Base-by-base conservation (phyloP, 768 basidiomycete species). In the Russula lepida region DNA sequence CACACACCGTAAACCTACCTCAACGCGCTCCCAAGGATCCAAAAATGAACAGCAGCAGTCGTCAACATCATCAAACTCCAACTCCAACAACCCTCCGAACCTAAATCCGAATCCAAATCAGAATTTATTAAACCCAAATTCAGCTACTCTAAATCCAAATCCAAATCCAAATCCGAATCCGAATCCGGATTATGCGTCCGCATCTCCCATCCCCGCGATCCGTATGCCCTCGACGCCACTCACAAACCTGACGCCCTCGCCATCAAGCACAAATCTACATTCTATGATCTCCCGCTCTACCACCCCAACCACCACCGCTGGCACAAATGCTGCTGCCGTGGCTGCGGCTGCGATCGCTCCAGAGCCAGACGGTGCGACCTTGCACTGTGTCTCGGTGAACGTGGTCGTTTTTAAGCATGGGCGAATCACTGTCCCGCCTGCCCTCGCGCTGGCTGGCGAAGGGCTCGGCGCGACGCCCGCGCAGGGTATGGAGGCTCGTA, bases 351-450 rank as follows among this genome's bases (percentile, higher is more conserved):
- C 51, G 43, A 15, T 56, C 19, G 68, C 68, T 28, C 71, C 73
- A 19, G 81, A 82, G 66, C 72, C 74, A 0, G 85, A 86, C 63
- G 85, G 83, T 46, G 79, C 79, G 1, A 73, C 74, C 33, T 70
- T 87, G 6, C 81, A 90, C 70, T 86, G 86, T 61, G 69, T 89
- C 62, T 76, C 79, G 52, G 73, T 91, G 58, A 83, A 83, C 28
- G 82, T 81, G 56, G 59, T 81, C 25, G 88, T 85, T 68, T 88
- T 83, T 78, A 91, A 90, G 70, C 68, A 78, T 25, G 84, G 83
- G 0, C 79, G 88, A 1, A 84, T 90, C 62, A 89, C 86, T 21
- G 78, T 89, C 56, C 88, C 88, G 2, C 89, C 89, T 13, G 76
- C 77, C 3, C 60, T 91, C 62, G 79, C 80, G 12, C 71, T 89